Evolutionary conservation across 441 rosid genomes (phyloP).

Genomic region (Arabidopsis lyrata): DNA sequence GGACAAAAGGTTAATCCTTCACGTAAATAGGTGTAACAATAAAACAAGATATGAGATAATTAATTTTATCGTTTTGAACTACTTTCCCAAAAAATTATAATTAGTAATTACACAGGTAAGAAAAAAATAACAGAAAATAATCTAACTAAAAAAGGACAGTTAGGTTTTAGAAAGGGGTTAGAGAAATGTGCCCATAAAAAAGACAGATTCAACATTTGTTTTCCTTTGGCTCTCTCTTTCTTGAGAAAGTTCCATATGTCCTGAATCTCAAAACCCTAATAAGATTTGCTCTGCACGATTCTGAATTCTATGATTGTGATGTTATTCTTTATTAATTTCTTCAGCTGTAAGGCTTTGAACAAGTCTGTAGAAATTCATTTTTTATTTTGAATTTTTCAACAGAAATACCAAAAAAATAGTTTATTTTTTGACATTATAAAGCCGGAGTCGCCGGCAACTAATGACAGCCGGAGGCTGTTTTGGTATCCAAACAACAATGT

Average conservation of each 20-base stretch:
- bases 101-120: conserved; percentile 39
- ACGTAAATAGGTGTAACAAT: conserved; percentile 34
- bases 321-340: conserved; percentile 26
- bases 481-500: conserved; percentile 59
- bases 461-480: conserved; percentile 55
- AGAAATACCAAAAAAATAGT: conserved; percentile 16
- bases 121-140: not conserved
- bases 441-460: conserved; percentile 36
- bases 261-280: conserved; percentile 34
- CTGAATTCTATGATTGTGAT: conserved; percentile 31
- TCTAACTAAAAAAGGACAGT: conserved; percentile 33
- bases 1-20: not conserved
- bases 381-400: conserved; percentile 36
- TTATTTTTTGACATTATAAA: conserved; percentile 33
- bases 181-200: conserved; percentile 42
- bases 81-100: conserved; percentile 18
- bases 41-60: not conserved
- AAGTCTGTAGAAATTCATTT: conserved; percentile 26
- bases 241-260: conserved; percentile 55
- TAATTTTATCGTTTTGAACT: conserved; percentile 24
- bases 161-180: conserved; percentile 20
- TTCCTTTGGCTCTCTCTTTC: conserved; percentile 58
- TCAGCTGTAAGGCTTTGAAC: conserved; percentile 30
- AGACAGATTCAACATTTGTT: conserved; percentile 30
- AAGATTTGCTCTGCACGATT: conserved; percentile 26